Conservation (phyloP, 257 asterid genomes). For the Gentiana macrophylla region DNA sequence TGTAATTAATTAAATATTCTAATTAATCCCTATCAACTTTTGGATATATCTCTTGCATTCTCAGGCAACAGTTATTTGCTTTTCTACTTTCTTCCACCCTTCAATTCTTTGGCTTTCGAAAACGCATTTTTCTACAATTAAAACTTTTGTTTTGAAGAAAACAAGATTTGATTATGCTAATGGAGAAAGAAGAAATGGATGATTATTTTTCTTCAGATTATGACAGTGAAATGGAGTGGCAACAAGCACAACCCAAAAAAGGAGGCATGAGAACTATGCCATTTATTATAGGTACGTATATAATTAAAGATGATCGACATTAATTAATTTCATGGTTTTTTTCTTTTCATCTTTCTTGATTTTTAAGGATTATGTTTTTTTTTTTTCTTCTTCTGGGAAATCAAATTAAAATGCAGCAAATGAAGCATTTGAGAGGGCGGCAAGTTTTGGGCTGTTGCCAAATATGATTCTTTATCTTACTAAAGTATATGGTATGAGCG, state of each 20-base stretch:
- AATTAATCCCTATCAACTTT: background rate
- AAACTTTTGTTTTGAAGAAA: background rate
- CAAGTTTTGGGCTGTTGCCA: conserved; percentile 48
- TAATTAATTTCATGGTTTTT: background rate
- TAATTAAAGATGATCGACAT: no score
- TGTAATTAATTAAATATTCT: no score
- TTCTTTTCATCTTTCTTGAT: background rate
- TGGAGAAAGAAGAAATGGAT: conserved; percentile 3
- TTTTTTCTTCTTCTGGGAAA: no score
- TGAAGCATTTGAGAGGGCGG: conserved; percentile 53
- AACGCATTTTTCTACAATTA: no score
- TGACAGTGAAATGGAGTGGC: conserved; percentile 1
- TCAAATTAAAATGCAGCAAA: conserved; percentile 25
- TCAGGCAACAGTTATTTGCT: background rate
- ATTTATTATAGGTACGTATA: conserved; percentile 42
- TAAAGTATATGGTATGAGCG: conserved; percentile 39
- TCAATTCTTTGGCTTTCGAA: background rate
- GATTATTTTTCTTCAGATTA: background rate
- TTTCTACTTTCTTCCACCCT: background rate
- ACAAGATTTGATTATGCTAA: background rate
- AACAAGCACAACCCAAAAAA: conserved; percentile 15
- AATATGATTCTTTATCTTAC: conserved; percentile 53
- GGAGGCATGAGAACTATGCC: conserved; percentile 64
- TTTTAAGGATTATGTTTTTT: background rate
- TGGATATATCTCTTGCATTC: background rate